Conservation (phyloP, 2,329 filamentous ascomycete species). For the Hysterium pulicare region DNA sequence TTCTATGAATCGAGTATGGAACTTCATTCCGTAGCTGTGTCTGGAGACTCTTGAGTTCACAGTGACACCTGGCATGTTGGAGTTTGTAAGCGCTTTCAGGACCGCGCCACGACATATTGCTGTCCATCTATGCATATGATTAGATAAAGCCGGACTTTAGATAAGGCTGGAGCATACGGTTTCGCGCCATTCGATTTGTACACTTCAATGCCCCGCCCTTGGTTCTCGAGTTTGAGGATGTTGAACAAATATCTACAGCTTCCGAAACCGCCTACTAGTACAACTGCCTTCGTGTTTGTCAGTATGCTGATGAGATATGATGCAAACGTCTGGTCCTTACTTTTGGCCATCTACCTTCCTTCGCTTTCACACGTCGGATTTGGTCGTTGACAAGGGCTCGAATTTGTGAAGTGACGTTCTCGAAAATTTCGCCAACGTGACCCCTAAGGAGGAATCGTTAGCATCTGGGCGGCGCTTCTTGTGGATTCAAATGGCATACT, state of each 20-base stretch:
- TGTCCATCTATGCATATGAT: too few relatives aligned
- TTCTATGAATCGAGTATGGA: slow-evolving; percentile 2
- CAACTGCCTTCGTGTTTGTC: neutral
- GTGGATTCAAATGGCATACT: neutral
- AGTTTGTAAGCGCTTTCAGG: neutral
- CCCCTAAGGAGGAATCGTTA: neutral
- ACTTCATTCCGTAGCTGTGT: slow-evolving; percentile 8
- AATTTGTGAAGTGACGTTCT: neutral
- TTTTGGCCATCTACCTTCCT: neutral
- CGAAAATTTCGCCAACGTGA: neutral
- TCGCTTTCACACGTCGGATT: neutral
- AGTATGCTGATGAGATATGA: too few relatives aligned
- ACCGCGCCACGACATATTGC: slow-evolving; percentile 1
- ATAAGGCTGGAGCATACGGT: neutral
- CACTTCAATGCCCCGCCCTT: neutral
- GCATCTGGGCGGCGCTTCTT: neutral
- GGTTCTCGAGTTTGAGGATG: neutral
- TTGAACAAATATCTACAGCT: neutral
- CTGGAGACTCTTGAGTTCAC: slow-evolving; percentile 8
- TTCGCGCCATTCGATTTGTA: neutral
- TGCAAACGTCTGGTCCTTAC: neutral
- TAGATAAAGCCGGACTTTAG: neutral
- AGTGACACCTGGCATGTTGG: neutral
- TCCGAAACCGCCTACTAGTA: neutral
- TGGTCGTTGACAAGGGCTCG: neutral